Base-by-base conservation (phyloP, 2,329 filamentous ascomycete species). In the Leptographium wingfieldii region DNA sequence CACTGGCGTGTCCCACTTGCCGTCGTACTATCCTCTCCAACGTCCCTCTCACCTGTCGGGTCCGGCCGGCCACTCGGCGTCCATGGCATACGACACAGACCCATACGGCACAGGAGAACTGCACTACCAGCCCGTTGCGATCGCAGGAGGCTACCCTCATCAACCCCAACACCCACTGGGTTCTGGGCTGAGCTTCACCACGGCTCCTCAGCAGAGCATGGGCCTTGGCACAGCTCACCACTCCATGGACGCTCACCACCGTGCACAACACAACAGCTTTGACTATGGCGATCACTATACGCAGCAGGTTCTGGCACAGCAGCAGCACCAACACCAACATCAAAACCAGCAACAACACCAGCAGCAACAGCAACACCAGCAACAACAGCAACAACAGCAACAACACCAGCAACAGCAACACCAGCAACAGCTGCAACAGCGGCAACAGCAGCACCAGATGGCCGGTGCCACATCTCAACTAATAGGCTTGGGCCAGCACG, bases 61-160 rank as follows among this genome's bases (percentile, higher is more conserved):
- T 62, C 69, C 70, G 3, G 69, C 68, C 22, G 73, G 73, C 65
- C 70, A 70, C n/a, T 63, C 72, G 59, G 68, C 73, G n/a, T 65
- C 67, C 49, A 52, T 52, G 29, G 69, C 69, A 22, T 78, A 77
- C 65, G 71, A 68, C 58, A 62, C 69, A 19, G 63, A 67, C 2
- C 63, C 66, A 5, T 60, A 72, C 16, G 62, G 64, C 1, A 64
- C 71, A 4, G 60, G 64, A 2, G 65, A 49, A 2, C 59, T 62
- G 49, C 59, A 74, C 64, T 74, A 74, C 64, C 73, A 73, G 57
- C 73, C 74, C 53, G 66, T 27, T 59, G 31, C 46, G 3, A 31
- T 58, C 59, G 31, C 38, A 14, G 33, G 59, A 58, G 27, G 63
- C 64, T 61, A 63, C 29, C 65, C 65, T 5, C 59, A 60, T 5